Evolutionary conservation across 495 filamentous ascomycete genomes (phyloP).

Genomic region (Lophiotrema nucula): DNA sequence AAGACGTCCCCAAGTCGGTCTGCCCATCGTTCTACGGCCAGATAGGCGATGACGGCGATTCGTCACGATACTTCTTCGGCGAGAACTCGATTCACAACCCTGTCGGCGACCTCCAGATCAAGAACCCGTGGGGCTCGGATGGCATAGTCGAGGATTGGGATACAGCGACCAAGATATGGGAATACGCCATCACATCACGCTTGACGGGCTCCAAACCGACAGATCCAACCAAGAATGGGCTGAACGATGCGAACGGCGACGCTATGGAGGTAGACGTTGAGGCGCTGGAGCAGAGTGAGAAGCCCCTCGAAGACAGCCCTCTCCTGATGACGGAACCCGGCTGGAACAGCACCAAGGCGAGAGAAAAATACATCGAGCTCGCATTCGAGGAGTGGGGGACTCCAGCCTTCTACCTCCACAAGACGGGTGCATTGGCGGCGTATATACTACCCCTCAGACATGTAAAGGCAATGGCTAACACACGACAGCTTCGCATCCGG

Average conservation of each 20-base stretch:
- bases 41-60: conserved; percentile 52
- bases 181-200: conserved; percentile 76
- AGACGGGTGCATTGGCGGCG: conserved; percentile 64
- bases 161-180: conserved; percentile 83
- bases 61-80: conserved; percentile 68
- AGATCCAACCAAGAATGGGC: conserved; percentile 67
- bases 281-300: conserved; percentile 65
- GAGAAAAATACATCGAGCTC: conserved; percentile 90
- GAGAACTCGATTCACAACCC: conserved; percentile 83
- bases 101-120: conserved; percentile 70
- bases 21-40: conserved; percentile 83
- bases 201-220: conserved; percentile 64
- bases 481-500: conserved; percentile 73
- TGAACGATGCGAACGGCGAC: conserved; percentile 58
- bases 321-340: conserved; percentile 91
- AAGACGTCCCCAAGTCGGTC: conserved; percentile 93
- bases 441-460: conserved; percentile 40
- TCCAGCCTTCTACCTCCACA: conserved; percentile 87
- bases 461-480: conserved; percentile 2
- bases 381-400: conserved; percentile 94
- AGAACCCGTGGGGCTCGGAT: conserved; percentile 86
- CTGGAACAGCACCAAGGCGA: conserved; percentile 82
- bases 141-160: conserved; percentile 97
- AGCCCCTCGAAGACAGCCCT: conserved; percentile 81
- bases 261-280: conserved; percentile 64